Conservation (phyloP, 106 monocot genomes). For the Ottelia alismoides region DNA sequence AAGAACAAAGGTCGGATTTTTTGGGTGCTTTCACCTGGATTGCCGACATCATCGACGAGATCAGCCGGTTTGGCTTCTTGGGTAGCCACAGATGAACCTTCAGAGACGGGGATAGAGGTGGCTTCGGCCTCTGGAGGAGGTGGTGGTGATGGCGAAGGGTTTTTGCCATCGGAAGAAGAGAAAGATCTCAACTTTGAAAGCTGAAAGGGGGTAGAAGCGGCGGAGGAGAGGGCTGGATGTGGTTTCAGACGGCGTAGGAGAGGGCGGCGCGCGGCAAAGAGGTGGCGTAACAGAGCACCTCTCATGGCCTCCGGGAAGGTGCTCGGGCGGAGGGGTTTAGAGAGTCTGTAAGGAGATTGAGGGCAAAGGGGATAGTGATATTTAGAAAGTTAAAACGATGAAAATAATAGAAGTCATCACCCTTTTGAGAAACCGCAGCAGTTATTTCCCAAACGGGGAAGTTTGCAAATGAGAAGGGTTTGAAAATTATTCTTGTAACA, state of each 20-base stretch:
- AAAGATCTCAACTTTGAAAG: conserved; percentile 6
- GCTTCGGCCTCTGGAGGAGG: background rate
- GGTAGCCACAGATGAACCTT: background rate
- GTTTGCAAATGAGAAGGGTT: too few species aligned
- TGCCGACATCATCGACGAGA: conserved; percentile 14
- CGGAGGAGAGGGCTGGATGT: background rate
- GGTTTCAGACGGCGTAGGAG: background rate
- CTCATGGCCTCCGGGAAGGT: conserved; percentile 8
- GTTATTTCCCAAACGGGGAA: too few species aligned
- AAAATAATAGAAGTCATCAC: too few species aligned
- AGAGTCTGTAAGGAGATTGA: too few species aligned
- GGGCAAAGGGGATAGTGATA: too few species aligned
- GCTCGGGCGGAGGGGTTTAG: too few species aligned
- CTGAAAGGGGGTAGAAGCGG: background rate
- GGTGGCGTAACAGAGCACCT: conserved; percentile 9
- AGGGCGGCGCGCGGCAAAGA: background rate
- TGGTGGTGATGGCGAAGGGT: too few species aligned
- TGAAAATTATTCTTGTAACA: too few species aligned
- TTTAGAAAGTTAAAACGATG: too few species aligned
- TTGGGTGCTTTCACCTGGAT: conserved; percentile 9
- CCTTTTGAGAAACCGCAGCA: too few species aligned
- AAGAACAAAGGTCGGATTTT: too few species aligned
- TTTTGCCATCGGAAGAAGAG: conserved; percentile 11
- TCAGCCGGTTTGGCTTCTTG: background rate
- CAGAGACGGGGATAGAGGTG: background rate